Percentiles rank a stretch among this genome's conserved stretches.
Conservation (phyloP, 2,329 filamentous ascomycete species). For the Claviceps pusilla region DNA sequence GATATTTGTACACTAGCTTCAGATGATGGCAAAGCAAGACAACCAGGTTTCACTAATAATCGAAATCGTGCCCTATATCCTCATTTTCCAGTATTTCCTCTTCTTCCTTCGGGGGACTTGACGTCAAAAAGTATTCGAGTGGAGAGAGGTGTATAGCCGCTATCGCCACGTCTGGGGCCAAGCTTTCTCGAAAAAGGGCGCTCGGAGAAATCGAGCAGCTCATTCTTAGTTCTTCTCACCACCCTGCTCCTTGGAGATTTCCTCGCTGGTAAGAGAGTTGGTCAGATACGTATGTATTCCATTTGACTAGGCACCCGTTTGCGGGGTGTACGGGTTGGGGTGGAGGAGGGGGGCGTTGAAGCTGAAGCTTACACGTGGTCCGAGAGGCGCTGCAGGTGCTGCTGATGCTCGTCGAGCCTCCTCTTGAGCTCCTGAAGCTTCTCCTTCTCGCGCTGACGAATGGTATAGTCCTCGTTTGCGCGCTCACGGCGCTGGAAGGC, state of each 20-base stretch:
- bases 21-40: slow-evolving; percentile 13
- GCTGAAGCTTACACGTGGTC: slow-evolving; percentile 55
- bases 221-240: slow-evolving; percentile 46
- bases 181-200: neutral
- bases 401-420: slow-evolving; percentile 61
- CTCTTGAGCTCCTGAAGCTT: slow-evolving; percentile 68
- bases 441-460: slow-evolving; percentile 75
- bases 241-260: slow-evolving; percentile 57
- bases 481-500: slow-evolving; percentile 85
- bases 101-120: neutral
- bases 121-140: neutral
- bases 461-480: slow-evolving; percentile 71
- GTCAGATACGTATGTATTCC: slow-evolving; percentile 2
- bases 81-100: neutral
- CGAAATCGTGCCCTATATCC: slow-evolving; percentile 5
- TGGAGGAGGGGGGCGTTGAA: neutral
- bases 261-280: slow-evolving; percentile 40
- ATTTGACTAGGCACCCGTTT: slow-evolving; percentile 6
- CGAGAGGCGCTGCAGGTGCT: slow-evolving; percentile 71
- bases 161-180: neutral
- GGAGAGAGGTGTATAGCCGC: neutral
- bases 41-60: slow-evolving; percentile 9
- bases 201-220: neutral
- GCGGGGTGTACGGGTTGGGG: neutral
- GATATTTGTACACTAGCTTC: slow-evolving; percentile 26